Evolutionary conservation across 129 eudicot species (phyloP).

Genomic region (Pulicaria dysenterica): DNA sequence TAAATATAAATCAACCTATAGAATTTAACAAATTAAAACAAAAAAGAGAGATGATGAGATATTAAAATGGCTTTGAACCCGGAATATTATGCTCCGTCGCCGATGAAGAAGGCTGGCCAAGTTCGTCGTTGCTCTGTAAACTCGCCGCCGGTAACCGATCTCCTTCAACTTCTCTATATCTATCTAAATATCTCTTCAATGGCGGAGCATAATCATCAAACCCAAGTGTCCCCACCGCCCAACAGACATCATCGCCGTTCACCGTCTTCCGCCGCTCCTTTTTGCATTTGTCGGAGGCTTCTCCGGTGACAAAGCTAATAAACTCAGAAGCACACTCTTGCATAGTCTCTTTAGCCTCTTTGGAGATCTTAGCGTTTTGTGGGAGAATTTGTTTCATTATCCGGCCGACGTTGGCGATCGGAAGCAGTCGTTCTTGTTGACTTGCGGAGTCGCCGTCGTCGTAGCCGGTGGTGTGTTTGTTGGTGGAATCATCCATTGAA

Average conservation of each 20-base stretch:
- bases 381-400: conserved; percentile 66
- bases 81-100: conserved; percentile 21
- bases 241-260: conserved; percentile 61
- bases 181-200: conserved; percentile 54
- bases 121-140: conserved; percentile 25
- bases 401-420: conserved; percentile 65
- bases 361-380: conserved; percentile 56
- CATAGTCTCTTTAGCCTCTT: conserved; percentile 62
- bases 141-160: conserved; percentile 21
- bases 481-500: conserved; percentile 43
- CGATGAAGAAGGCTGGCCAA: conserved; percentile 28
- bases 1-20: conserved; percentile 7
- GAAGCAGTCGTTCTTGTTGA: conserved; percentile 56
- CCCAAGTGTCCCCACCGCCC: conserved; percentile 58
- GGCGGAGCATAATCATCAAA: conserved; percentile 55
- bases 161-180: conserved; percentile 54
- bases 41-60: neutral
- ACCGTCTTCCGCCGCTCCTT: conserved; percentile 59
- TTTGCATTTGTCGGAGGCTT: conserved; percentile 61
- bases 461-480: conserved; percentile 27
- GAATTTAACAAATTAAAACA: conserved; percentile 15
- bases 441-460: conserved; percentile 31
- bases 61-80: conserved; percentile 12
- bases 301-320: conserved; percentile 63
- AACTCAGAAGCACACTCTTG: conserved; percentile 73